These are phyloP conservation scores for Acacia confusa DNA, from an alignment of 306 rosid genomes.

Conservation along the genomic window DNA sequence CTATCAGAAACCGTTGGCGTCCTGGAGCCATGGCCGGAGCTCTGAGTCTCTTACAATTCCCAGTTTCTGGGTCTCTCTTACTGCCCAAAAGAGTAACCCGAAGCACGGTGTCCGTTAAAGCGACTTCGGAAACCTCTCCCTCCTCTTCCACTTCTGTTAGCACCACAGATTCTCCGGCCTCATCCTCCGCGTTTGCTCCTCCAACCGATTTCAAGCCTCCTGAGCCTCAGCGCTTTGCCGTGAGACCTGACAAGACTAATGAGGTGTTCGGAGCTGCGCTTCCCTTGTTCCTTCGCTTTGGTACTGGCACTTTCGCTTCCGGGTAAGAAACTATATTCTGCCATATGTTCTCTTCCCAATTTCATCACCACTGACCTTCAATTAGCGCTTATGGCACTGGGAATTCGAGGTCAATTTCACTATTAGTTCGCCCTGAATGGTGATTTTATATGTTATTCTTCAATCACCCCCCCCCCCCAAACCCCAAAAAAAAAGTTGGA, in stretches of 20 bases:
- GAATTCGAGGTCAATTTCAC: neutral
- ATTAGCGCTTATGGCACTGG: neutral
- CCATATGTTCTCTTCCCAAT: neutral
- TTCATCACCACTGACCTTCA: neutral
- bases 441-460: slow-evolving; percentile 2
- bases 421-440: neutral
- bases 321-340: slow-evolving; percentile 52
- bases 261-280: slow-evolving; percentile 67
- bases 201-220: slow-evolving; percentile 91
- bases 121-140: slow-evolving; percentile 48
- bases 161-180: slow-evolving; percentile 32
- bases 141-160: slow-evolving; percentile 46
- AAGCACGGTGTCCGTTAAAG: slow-evolving; percentile 50
- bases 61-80: slow-evolving; percentile 40
- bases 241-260: slow-evolving; percentile 58
- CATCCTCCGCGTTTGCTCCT: slow-evolving; percentile 49
- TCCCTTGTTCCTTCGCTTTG: slow-evolving; percentile 73
- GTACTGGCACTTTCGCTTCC: slow-evolving; percentile 74
- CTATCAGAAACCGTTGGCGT: neutral
- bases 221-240: slow-evolving; percentile 75
- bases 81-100: slow-evolving; percentile 37
- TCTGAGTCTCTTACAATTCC: slow-evolving; percentile 43
- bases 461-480: neutral
- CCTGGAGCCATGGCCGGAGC: slow-evolving; percentile 56
- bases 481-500: neutral